These are phyloP conservation scores for Reutealis trisperma DNA, from an alignment of 345 rosid genomes.

Conservation along the genomic window DNA sequence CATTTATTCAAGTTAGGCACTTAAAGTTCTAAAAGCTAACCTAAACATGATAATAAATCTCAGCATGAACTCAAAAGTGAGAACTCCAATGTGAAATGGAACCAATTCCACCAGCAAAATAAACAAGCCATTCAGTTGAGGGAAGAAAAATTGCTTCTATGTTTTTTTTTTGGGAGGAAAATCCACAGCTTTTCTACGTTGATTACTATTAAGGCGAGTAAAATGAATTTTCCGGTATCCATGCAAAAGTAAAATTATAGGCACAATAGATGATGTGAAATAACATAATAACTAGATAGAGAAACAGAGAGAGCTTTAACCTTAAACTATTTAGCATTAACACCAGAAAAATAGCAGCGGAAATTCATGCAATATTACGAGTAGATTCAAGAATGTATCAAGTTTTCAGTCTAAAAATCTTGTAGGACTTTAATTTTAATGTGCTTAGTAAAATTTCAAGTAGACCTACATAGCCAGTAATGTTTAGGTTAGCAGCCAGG, in stretches of 20 bases:
- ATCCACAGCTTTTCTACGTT: neutral
- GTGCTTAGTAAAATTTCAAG: neutral
- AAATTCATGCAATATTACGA: neutral
- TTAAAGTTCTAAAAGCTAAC: neutral
- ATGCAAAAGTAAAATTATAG: neutral
- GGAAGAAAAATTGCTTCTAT: too few species aligned
- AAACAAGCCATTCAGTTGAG: neutral
- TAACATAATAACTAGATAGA: neutral
- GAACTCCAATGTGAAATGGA: neutral
- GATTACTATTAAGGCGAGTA: neutral
- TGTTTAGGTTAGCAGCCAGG: neutral
- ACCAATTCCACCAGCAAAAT: neutral
- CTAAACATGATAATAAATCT: neutral
- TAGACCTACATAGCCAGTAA: neutral
- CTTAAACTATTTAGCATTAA: neutral
- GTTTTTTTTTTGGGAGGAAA: too few species aligned
- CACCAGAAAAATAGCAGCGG: neutral
- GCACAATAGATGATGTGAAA: neutral
- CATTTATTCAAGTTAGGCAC: neutral
- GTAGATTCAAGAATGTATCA: neutral
- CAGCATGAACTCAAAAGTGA: neutral
- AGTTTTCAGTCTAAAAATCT: neutral
- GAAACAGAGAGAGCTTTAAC: neutral
- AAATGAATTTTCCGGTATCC: neutral
- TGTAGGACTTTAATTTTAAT: neutral